Percentiles rank a stretch among this genome's conserved stretches.
phyloP scores from a whole-genome alignment of 1,284 basidiomycete genomes.

The Tetrapyrgos nigripes region DNA sequence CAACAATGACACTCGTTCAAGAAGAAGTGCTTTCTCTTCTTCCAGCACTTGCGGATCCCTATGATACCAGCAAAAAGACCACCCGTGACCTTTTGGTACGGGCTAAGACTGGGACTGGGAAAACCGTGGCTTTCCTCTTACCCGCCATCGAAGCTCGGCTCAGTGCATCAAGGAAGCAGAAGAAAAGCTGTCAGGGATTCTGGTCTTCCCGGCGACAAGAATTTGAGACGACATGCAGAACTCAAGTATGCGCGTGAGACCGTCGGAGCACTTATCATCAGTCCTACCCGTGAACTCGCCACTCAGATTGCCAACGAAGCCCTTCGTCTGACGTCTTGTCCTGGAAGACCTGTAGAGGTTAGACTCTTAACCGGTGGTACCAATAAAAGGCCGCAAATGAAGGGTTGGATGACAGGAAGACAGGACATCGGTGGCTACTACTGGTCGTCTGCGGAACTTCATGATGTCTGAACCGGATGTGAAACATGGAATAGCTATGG shows the following conservation, averaged over 20 bases:
- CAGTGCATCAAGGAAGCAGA: conserved; percentile 50
- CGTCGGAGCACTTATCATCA: conserved; percentile 87
- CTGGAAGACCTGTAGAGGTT: conserved; percentile 68
- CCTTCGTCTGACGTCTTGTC: conserved; percentile 68
- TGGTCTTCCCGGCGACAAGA: conserved; percentile 40
- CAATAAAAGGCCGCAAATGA: conserved; percentile 70
- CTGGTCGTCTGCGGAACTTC: conserved; percentile 88
- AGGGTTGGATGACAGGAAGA: conserved; percentile 66
- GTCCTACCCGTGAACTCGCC: conserved; percentile 94
- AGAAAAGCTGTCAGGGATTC: conserved; percentile 47
- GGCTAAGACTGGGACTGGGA: conserved; percentile 94
- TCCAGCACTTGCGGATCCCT: conserved; percentile 60
- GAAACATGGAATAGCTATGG: conserved; percentile 54
- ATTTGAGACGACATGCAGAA: conserved; percentile 37
- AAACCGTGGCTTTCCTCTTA: conserved; percentile 90
- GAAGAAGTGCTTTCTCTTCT: conserved; percentile 77
- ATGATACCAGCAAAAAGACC: conserved; percentile 39
- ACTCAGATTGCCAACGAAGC: conserved; percentile 94
- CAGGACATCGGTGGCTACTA: conserved; percentile 92
- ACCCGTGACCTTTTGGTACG: conserved; percentile 78
- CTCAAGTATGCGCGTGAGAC: conserved; percentile 48
- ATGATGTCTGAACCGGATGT: conserved; percentile 70
- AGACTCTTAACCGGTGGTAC: conserved; percentile 86
- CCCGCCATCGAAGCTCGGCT: conserved; percentile 85
- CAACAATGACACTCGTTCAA: conserved; percentile 87